Conservation (phyloP, 805 yeast species). For the Metschnikowia lachancei region DNA sequence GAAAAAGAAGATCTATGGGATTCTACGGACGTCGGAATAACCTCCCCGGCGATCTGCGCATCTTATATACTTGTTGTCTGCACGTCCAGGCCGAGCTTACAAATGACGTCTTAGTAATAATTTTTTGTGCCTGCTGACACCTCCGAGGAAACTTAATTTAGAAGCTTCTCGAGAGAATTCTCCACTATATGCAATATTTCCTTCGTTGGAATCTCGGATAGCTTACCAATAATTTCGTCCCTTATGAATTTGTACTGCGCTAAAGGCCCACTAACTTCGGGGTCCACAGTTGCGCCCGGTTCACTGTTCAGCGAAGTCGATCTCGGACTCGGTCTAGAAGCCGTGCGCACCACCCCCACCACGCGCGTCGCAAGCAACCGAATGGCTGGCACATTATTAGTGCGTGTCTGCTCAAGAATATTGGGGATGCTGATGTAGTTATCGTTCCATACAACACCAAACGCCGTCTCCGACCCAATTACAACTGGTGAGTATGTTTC, state of each 20-base stretch:
- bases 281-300: background rate
- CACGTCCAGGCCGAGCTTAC: constrained; percentile 10
- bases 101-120: constrained; percentile 8
- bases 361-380: constrained; percentile 3
- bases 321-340: background rate
- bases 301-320: background rate
- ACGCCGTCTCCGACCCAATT: constrained; percentile 14
- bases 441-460: constrained; percentile 17
- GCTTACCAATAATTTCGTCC: background rate
- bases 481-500: constrained; percentile 8
- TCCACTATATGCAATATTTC: background rate
- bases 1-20: background rate
- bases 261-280: background rate
- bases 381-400: background rate
- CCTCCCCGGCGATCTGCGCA: background rate
- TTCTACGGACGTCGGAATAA: background rate
- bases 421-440: constrained; percentile 12
- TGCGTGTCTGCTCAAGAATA: constrained; percentile 15
- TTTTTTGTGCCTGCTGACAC: background rate
- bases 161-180: constrained; percentile 1
- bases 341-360: constrained; percentile 1
- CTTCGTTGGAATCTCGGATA: background rate
- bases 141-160: too few species aligned
- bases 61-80: constrained; percentile 3
- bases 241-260: background rate